Base-by-base conservation (phyloP, 2,329 filamentous ascomycete genomes). In the Pseudofabraea citricarpa region DNA sequence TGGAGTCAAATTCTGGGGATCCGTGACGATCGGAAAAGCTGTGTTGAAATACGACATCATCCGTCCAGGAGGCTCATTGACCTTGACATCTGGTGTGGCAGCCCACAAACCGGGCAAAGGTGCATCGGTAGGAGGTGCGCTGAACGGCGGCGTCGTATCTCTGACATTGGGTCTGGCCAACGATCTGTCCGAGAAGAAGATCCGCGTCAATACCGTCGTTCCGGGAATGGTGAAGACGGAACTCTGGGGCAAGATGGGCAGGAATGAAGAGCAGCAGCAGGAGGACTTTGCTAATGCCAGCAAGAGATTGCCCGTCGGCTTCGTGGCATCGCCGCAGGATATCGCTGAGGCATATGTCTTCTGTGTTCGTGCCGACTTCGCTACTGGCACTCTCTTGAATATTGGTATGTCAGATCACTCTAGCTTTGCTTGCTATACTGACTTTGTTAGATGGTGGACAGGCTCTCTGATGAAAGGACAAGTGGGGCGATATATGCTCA, bases 151-250 rank as follows among this genome's bases (percentile, higher is more conserved):
- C 0, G 51, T 77, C 4, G 66, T 77, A 31, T 68, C 71, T 6
- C 66, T 83, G 52, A 67, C 70, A 2, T 67, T 76, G 2, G 73
- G 70, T 2, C 63, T 86, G 16, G 81, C 81, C 2, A 56, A 82
- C 31, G 81, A 85, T 50, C 56, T 87, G 38, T 40, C 54, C 9
- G 50, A 54, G 6, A 72, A 71, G 50, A 82, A 80, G 0, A 62
- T 84, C 4, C 64, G 82, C 4, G 79, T 84, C 27, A 86, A 86
- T 56, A 59, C 73, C 2, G 75, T 85, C 1, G 66, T 63, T 36
- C 79, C 79, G 0, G 82, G 81, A 0, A 64, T 70, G 0, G 68
- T 75, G 0, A 58, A 69, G 29, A 79, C 74, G 3, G 69, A 71
- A 40, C 44, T 77, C 13, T 72, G 63, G 64, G 60, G 59, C 2